Percentiles rank a stretch among this genome's conserved stretches.
These are phyloP conservation scores for Diaporthe destruens DNA, from an alignment of 2,329 filamentous ascomycete species.

Conservation along the genomic window DNA sequence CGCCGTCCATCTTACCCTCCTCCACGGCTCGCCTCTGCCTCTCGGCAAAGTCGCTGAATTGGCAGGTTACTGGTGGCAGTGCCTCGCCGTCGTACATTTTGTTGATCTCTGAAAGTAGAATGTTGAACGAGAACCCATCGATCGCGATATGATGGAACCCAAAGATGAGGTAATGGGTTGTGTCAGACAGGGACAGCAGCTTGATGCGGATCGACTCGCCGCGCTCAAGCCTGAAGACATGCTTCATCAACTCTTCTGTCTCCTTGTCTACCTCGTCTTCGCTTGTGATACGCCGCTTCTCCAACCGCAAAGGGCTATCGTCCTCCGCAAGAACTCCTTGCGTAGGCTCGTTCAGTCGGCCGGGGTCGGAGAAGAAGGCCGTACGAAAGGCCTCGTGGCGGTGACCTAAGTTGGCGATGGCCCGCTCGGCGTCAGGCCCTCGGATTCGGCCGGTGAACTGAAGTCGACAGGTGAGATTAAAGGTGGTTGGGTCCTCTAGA, in stretches of 20 bases:
- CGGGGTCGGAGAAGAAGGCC: slow-evolving; percentile 12
- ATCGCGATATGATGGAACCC: slow-evolving; percentile 33
- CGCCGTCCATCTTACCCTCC: slow-evolving; percentile 38
- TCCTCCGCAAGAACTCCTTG: slow-evolving; percentile 36
- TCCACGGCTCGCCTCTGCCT: slow-evolving; percentile 21
- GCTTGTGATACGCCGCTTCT: slow-evolving; percentile 43
- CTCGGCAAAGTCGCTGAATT: slow-evolving; percentile 46
- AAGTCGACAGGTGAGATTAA: slow-evolving; percentile 49
- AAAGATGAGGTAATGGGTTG: slow-evolving; percentile 57
- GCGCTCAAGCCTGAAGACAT: slow-evolving; percentile 54
- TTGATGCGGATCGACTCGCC: slow-evolving; percentile 52
- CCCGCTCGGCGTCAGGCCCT: slow-evolving; percentile 14
- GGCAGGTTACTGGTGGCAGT: not conserved
- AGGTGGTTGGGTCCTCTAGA: slow-evolving; percentile 53
- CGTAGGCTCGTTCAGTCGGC: slow-evolving; percentile 10
- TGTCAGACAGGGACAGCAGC: slow-evolving; percentile 51
- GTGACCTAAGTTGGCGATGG: slow-evolving; percentile 13
- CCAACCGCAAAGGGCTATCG: slow-evolving; percentile 48
- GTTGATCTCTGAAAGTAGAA: slow-evolving; percentile 31
- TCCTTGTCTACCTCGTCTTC: slow-evolving; percentile 44
- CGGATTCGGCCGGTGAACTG: slow-evolving; percentile 23
- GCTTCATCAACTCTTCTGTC: slow-evolving; percentile 45
- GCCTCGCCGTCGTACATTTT: slow-evolving; percentile 14
- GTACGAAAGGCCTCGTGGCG: slow-evolving; percentile 11
- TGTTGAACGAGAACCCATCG: slow-evolving; percentile 25